phyloP scores from a whole-genome alignment of 73 alveolate genomes.

The Paramecium sonneborni region DNA sequence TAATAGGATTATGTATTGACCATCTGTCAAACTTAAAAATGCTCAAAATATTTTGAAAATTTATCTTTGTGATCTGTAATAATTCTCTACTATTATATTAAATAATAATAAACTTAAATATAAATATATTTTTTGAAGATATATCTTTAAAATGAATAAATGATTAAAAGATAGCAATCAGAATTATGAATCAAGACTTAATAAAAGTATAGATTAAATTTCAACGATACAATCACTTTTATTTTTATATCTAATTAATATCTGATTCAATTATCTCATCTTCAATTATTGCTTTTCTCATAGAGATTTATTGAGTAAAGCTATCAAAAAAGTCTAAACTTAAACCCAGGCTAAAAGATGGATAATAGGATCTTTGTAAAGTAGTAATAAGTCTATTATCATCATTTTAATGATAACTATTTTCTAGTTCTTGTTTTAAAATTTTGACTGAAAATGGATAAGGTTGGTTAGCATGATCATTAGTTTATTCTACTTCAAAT shows the following conservation, averaged over 20 bases:
- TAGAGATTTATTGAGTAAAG: not conserved
- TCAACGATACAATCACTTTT: not conserved
- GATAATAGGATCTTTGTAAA: not conserved
- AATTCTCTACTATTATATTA: no score
- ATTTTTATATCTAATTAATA: not conserved
- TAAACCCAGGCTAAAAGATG: not conserved
- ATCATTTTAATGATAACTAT: slow-evolving; percentile 21
- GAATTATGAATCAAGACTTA: not conserved
- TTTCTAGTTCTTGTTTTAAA: not conserved
- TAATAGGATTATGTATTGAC: no score
- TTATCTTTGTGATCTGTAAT: no score
- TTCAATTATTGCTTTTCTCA: not conserved
- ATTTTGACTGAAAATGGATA: slow-evolving; percentile 19
- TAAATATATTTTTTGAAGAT: no score
- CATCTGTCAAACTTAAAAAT: no score
- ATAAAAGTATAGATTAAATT: not conserved
- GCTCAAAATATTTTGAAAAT: no score
- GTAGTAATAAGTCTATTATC: not conserved
- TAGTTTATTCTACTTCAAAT: slow-evolving; percentile 8
- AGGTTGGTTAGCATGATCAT: not conserved
- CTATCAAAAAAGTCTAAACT: not conserved
- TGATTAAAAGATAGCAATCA: not conserved
- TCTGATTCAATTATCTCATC: slow-evolving; percentile 20
- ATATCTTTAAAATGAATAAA: no score
- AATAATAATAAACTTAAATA: no score